A percentile compares a stretch with the other conserved stretches of the same genome.
phyloP scores from a whole-genome alignment of 1,139 yeast species.

The Arxiozyma bovina region DNA sequence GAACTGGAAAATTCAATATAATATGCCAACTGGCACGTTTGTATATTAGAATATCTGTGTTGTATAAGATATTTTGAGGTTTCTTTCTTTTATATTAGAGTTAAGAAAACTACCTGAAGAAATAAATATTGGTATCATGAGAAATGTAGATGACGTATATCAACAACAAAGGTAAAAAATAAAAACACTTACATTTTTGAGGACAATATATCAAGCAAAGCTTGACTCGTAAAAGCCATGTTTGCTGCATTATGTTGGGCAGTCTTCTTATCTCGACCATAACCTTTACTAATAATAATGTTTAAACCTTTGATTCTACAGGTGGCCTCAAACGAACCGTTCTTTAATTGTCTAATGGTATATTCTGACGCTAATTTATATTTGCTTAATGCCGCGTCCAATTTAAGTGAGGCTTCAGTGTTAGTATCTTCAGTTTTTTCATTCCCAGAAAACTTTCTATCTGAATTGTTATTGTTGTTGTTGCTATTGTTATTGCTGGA shows the following conservation, averaged over 20 bases:
- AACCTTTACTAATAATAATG: constrained; percentile 9
- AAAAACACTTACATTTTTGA: not conserved
- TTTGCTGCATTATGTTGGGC: constrained; percentile 13
- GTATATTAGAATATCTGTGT: too few relatives aligned
- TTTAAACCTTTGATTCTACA: constrained; percentile 10
- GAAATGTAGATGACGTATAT: too few relatives aligned
- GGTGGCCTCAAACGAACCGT: constrained; percentile 7
- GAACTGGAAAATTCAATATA: too few relatives aligned
- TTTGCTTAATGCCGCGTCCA: constrained; percentile 9
- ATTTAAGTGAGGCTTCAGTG: constrained; percentile 3
- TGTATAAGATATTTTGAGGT: too few relatives aligned
- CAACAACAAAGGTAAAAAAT: not conserved
- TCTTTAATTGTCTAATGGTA: not conserved
- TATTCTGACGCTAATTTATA: constrained; percentile 11
- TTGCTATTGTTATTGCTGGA: not conserved
- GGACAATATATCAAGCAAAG: not conserved
- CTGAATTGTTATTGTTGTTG: not conserved
- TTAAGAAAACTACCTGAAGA: too few relatives aligned
- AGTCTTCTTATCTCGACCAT: constrained; percentile 11
- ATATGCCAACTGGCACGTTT: too few relatives aligned
- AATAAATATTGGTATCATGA: too few relatives aligned
- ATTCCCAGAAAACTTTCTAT: not conserved
- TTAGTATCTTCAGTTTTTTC: constrained; percentile 4
- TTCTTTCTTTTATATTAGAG: too few relatives aligned
- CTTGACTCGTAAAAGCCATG: constrained; percentile 5